A percentile compares a stretch with the other conserved stretches of the same genome.
Conservation (phyloP, 805 yeast species). For the Saccharomycopsis oosterbeekiorum region DNA sequence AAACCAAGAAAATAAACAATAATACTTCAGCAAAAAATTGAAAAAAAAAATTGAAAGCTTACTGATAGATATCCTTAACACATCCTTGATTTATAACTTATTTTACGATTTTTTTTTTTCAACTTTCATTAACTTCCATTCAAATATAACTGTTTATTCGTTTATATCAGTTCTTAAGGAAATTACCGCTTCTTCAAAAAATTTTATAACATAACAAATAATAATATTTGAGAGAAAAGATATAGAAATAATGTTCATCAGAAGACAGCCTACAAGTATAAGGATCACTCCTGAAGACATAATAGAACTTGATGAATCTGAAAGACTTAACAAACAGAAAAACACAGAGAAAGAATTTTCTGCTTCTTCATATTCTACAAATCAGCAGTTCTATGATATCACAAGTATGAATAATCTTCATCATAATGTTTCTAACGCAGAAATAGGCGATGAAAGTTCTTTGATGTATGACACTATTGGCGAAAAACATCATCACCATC, state of each 20-base stretch:
- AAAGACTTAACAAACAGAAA: neutral
- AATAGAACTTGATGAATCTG: slow-evolving; percentile 23
- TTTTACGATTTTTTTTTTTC: too few species aligned
- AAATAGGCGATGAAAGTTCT: neutral
- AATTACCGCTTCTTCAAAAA: too few species aligned
- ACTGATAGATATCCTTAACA: too few species aligned
- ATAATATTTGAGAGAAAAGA: neutral
- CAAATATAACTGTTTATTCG: too few species aligned
- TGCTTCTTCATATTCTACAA: neutral
- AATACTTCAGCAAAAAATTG: too few species aligned
- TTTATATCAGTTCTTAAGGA: too few species aligned
- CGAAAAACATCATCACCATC: neutral
- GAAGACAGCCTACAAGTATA: slow-evolving; percentile 64
- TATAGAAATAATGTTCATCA: slow-evolving; percentile 36
- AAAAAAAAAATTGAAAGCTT: too few species aligned
- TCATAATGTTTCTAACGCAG: neutral
- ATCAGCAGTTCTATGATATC: neutral
- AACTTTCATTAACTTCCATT: too few species aligned
- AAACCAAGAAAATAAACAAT: too few species aligned
- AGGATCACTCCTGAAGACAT: slow-evolving; percentile 62
- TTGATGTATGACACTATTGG: neutral
- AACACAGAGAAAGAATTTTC: neutral
- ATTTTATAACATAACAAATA: neutral
- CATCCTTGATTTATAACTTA: too few species aligned
- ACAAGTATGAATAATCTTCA: neutral